These are phyloP conservation scores for Sequoia sempervirens DNA, from an alignment of 75 land plant genomes.

Conservation along the genomic window DNA sequence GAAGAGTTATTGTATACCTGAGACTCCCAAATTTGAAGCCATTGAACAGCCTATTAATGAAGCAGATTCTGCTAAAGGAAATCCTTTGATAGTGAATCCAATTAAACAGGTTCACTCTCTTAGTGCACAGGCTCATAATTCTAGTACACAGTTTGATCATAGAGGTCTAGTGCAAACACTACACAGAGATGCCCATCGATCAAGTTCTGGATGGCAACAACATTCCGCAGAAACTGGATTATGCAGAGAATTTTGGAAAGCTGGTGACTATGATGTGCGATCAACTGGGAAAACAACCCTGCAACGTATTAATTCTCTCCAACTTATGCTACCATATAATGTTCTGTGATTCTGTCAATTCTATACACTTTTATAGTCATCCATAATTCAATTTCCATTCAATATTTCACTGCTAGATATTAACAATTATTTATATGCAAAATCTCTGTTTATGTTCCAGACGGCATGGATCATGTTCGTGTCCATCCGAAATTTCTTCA, in stretches of 20 bases:
- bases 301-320: constrained; percentile 1
- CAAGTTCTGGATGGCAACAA: neutral
- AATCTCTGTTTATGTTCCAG: constrained; percentile 22
- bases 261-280: constrained; percentile 18
- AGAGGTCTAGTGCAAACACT: constrained; percentile 1
- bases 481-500: constrained; percentile 97
- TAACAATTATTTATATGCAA: neutral
- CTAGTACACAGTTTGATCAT: neutral
- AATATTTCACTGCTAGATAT: neutral
- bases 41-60: neutral
- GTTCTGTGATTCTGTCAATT: neutral
- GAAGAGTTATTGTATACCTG: neutral
- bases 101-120: neutral
- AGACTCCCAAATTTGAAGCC: neutral
- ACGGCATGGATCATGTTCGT: constrained; percentile 54
- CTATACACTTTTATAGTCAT: neutral
- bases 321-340: neutral
- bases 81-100: neutral
- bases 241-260: constrained; percentile 29
- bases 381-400: neutral
- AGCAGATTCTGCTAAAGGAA: neutral
- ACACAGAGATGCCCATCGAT: neutral
- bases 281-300: neutral
- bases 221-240: constrained; percentile 3
- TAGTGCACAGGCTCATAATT: neutral